Evolutionary conservation across 2,329 filamentous ascomycete genomes (phyloP), one percentile per base, ranked within the genome.

Genomic region (Hypoxylon sp.): DNA sequence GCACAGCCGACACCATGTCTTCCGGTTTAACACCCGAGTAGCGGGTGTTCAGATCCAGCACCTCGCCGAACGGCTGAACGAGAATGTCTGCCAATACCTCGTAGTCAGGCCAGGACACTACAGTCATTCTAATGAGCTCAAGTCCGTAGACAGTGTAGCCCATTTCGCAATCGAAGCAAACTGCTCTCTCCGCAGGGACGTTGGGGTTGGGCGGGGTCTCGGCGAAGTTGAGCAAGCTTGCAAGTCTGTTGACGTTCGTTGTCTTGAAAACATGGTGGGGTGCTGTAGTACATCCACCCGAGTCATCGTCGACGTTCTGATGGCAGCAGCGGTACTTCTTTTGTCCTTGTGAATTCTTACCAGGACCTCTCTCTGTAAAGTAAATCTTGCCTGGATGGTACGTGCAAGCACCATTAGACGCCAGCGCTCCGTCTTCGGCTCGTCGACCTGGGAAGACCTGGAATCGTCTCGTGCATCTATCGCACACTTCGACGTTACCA

Each of bases 81-180:
- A 98, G 85, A 0, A 97, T 85, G 74, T 99, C 96, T 4, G 98
- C 81, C 0, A 99, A 78, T 54, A 86, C 84, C 54, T 89, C 85
- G 18, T 92, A 91, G 7, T 84, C 82, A 0, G 95, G 95, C 94
- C 96, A 99, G 8, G 90, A 88, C 2, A 95, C 90, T 4, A 92
- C 94, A 0, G 96, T 98, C 2, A 99, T 79, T 7, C 96, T 92
- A 60, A 98, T 90, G 16, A 99, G 85, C 77, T 99, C 96, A 69
- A 98, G 81, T 0, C 96, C 96, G 51, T 91, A 79, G 0, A 92
- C 92, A 0, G 96, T 99, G 75, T 97, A 98, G 3, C 92, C 93
- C 96, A 99, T 99, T 76, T 99, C 96, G 73, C 96, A 98, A 77
- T 99, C 96, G 73, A 99, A 95, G 68, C 89, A 91, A 9, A 98